A percentile compares a stretch with the other conserved stretches of the same genome.
These are phyloP conservation scores for Dovyalis caffra DNA, from an alignment of 345 rosid genomes.

Conservation along the genomic window DNA sequence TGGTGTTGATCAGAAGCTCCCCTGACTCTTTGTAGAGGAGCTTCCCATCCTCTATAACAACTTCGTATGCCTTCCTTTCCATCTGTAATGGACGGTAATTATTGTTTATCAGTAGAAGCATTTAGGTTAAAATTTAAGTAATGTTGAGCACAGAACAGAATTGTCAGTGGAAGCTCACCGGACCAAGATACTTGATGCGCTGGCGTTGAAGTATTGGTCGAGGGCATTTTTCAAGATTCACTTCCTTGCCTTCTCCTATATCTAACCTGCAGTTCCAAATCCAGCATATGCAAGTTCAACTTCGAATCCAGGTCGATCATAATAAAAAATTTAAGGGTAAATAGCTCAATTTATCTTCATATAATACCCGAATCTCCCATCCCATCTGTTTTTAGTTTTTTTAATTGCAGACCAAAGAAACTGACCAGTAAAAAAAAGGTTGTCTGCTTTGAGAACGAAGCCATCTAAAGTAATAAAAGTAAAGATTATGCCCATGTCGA, in stretches of 20 bases:
- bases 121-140: background rate
- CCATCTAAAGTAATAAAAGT: conserved; percentile 78
- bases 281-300: conserved; percentile 10
- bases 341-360: no score
- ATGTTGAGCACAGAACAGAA: conserved; percentile 5
- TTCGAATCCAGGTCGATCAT: conserved; percentile 14
- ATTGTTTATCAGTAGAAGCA: conserved; percentile 7
- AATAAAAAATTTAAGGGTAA: conserved; percentile 10
- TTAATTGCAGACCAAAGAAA: conserved; percentile 18
- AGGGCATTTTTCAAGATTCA: conserved; percentile 72
- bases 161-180: conserved; percentile 42
- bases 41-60: conserved; percentile 61
- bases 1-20: conserved; percentile 60
- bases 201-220: conserved; percentile 74
- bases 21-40: conserved; percentile 60
- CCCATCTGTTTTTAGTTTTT: no score
- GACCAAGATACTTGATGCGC: conserved; percentile 94
- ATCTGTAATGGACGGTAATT: conserved; percentile 54
- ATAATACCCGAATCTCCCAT: no score
- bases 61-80: conserved; percentile 85
- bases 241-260: conserved; percentile 92
- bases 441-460: conserved; percentile 77
- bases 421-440: conserved; percentile 97
- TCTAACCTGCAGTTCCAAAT: conserved; percentile 66
- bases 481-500: conserved; percentile 91